Evolutionary conservation across 768 basidiomycete genomes (phyloP), one percentile per base, ranked within the genome.

Genomic region (Imleria badia): DNA sequence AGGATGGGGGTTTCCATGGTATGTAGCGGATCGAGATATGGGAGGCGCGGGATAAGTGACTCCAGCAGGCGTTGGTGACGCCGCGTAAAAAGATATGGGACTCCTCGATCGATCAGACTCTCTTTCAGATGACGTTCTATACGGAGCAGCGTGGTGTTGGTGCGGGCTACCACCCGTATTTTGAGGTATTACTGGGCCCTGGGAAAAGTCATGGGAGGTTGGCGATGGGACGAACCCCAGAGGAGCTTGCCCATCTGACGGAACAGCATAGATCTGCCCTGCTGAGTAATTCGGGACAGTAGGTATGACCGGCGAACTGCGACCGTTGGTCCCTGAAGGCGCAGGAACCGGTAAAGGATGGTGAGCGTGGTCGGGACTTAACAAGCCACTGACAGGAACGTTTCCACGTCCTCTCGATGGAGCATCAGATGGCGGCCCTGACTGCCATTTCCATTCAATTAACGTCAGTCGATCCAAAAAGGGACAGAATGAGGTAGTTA

Each of bases 361-460:
- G 47, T 72, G 35, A 35, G 69, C 69, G 12, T 71, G 69, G 31
- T 71, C 69, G 11, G 69, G 69, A 49, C 69, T 71, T n/a, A 71
- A 36, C 23, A 71, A 39, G 29, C 59, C 63, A 53, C 22, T 55
- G 29, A 20, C 13, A 41, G 62, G 26, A 33, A 51, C 13, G 13
- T 48, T 26, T 30, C 51, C 54, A 30, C 40, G 64, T 12, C 61
- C 66, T 20, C 70, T 61, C 13, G 70, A 72, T 30, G 69, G 69
- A 6, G 67, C 71, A 52, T 71, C 69, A 20, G 69, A 71, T 15
- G 71, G 54, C 20, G 71, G 59, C 51, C 69, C 55, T 42, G 69
- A 72, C 69, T 71, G 11, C 46, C 55, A 14, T 34, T 52, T 51
- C 42, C 44, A 47, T 54, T 19, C 54, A 45, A 31, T 43, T 55